Base-by-base conservation (phyloP, 2,329 filamentous ascomycete species). In the Colletotrichum trifolii region DNA sequence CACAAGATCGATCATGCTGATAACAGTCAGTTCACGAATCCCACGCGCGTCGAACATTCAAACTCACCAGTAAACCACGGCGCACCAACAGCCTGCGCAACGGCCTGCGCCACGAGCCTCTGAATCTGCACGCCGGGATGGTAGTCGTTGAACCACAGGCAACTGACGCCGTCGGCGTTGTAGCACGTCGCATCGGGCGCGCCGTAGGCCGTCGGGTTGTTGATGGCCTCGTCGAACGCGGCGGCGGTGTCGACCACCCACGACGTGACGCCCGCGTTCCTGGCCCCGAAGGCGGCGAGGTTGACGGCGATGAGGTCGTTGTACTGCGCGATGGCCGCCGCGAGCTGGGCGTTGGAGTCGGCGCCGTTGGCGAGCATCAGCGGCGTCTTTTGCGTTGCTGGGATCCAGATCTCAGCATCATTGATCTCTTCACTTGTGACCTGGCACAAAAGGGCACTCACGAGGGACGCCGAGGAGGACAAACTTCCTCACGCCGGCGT, bases 381-480 rank as follows among this genome's bases (percentile, higher is more conserved):
- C 0, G 81, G 81, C 0, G 79, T 77, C 56, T 78, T 74, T 48
- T 82, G 70, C 10, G 80, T 81, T 2, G 80, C 79, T 81, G 10
- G 34, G 8, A 10, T 9, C 11, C 8, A 0, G 2, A 1, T 15
- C 15, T 66, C 7, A 57, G 53, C 17, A 6, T 5, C 8, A 17
- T 10, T 0, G 9, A 5, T 46, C 43, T 45, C 13, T 2, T 8
- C n/a, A 25, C 15, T 15, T 8, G n/a, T n/a, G 42, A 12, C 25
- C 10, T 17, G 35, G 35, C 35, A 33, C 5, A 40, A 42, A 40
- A 42, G 15, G 36, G 25, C 4, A 70, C 75, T 68, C 57, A 77
- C 74, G 74, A 12, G 83, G 83, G 2, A 84, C 82, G 62, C 77
- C 81, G 53, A 86, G 60, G 49, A 86, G 75, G 4, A 81, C 71